These are phyloP conservation scores for Dendrocalamus latiflorus DNA, from an alignment of 202 grass and related monocot species.

Conservation along the genomic window DNA sequence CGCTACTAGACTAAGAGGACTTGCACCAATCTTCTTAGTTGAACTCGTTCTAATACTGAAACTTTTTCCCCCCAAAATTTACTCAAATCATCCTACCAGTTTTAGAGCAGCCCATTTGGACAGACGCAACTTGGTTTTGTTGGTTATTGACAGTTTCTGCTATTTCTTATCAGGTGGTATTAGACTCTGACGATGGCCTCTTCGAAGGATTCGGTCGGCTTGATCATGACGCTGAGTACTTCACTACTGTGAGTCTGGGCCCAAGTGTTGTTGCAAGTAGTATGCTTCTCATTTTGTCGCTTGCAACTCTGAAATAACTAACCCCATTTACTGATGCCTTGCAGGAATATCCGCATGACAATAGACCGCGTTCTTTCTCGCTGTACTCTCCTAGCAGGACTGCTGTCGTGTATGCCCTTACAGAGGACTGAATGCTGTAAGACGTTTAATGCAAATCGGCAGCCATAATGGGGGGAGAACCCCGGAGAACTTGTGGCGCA, in stretches of 20 bases:
- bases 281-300: neutral
- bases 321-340: neutral
- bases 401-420: conserved; percentile 70
- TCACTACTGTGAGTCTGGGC: conserved; percentile 59
- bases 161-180: conserved; percentile 48
- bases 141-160: neutral
- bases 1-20: neutral
- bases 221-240: conserved; percentile 83
- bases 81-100: neutral
- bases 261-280: neutral
- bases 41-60: neutral
- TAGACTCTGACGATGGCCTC: conserved; percentile 80
- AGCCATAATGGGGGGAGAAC: neutral
- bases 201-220: conserved; percentile 84
- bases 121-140: neutral
- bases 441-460: neutral
- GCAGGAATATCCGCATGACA: conserved; percentile 84
- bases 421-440: conserved; percentile 30
- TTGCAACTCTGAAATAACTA: neutral
- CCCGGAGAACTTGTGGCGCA: neutral
- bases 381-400: conserved; percentile 87
- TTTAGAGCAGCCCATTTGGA: neutral
- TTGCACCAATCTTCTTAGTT: neutral
- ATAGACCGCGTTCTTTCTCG: conserved; percentile 68
- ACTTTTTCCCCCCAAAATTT: neutral